Percentiles rank a stretch among this genome's conserved stretches.
Conservation (phyloP, 805 yeast genomes). For the Yarrowia sp. region DNA sequence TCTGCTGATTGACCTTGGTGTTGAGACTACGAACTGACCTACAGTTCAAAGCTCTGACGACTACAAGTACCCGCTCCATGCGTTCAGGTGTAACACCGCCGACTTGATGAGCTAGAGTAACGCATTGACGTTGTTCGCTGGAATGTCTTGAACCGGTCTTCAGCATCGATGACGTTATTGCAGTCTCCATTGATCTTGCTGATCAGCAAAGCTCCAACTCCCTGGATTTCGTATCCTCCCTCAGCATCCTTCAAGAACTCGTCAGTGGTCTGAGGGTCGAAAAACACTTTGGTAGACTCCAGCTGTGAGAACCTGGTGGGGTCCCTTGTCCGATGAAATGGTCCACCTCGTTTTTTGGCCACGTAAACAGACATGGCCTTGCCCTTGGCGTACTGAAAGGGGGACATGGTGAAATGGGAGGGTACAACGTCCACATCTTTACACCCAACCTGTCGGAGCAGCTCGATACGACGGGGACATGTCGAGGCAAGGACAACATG, state of each 20-base stretch:
- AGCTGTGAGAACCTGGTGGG: constrained; percentile 63
- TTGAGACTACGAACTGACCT: too few relatives aligned
- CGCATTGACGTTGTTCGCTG: not conserved
- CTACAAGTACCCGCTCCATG: too few relatives aligned
- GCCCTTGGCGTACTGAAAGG: constrained; percentile 67
- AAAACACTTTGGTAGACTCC: constrained; percentile 55
- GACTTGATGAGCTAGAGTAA: not conserved
- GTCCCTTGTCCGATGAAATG: constrained; percentile 56
- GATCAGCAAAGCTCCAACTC: constrained; percentile 70
- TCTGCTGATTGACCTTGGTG: too few relatives aligned
- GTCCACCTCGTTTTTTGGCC: constrained; percentile 52
- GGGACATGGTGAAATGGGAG: constrained; percentile 64
- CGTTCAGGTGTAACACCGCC: not conserved
- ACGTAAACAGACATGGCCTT: constrained; percentile 71
- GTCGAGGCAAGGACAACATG: constrained; percentile 76
- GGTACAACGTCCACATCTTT: constrained; percentile 55
- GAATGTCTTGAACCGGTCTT: constrained; percentile 31
- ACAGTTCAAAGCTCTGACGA: too few relatives aligned
- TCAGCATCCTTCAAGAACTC: constrained; percentile 62
- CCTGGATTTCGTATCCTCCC: too few relatives aligned
- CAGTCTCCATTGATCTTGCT: constrained; percentile 76
- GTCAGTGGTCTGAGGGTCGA: constrained; percentile 55
- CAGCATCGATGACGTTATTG: constrained; percentile 68
- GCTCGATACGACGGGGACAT: constrained; percentile 80
- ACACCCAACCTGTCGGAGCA: constrained; percentile 60